These are phyloP conservation scores for Fusarium ambrosium DNA, from an alignment of 2,329 filamentous ascomycete species.

Conservation along the genomic window DNA sequence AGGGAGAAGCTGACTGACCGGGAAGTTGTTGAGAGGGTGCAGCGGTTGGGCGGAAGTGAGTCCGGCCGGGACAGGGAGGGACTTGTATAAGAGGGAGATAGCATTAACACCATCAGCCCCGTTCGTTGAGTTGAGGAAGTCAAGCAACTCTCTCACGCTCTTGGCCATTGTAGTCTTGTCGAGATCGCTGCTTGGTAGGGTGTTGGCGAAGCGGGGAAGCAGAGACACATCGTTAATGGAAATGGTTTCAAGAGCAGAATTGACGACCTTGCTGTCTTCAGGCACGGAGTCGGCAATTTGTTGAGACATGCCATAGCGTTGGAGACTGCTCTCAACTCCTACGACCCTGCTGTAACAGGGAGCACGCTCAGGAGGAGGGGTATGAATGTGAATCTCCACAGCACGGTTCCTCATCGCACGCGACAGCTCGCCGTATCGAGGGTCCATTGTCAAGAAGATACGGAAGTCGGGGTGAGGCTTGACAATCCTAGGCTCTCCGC, in stretches of 20 bases:
- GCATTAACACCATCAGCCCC: constrained; percentile 49
- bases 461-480: constrained; percentile 88
- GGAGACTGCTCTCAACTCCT: constrained; percentile 64
- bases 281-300: constrained; percentile 48
- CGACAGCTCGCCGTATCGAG: constrained; percentile 91
- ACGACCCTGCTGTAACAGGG: constrained; percentile 57
- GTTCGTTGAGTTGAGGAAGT: constrained; percentile 51
- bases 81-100: constrained; percentile 54
- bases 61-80: constrained; percentile 44
- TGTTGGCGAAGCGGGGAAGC: constrained; percentile 52
- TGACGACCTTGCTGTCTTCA: constrained; percentile 47
- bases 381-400: constrained; percentile 85
- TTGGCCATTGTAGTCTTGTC: constrained; percentile 16
- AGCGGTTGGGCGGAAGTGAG: constrained; percentile 60
- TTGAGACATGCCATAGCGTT: constrained; percentile 60
- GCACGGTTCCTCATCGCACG: constrained; percentile 97
- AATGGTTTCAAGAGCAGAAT: constrained; percentile 61
- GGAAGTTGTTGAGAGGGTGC: constrained; percentile 71
- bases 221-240: constrained; percentile 61
- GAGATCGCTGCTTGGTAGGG: constrained; percentile 23
- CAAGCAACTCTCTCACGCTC: constrained; percentile 44
- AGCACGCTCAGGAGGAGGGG: constrained; percentile 51
- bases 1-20: constrained; percentile 62
- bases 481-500: constrained; percentile 85
- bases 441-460: constrained; percentile 94